Percentiles rank a stretch among this genome's conserved stretches.
Evolutionary conservation across 495 filamentous ascomycete species (phyloP).

Genomic region (Penicillium verhagenii): DNA sequence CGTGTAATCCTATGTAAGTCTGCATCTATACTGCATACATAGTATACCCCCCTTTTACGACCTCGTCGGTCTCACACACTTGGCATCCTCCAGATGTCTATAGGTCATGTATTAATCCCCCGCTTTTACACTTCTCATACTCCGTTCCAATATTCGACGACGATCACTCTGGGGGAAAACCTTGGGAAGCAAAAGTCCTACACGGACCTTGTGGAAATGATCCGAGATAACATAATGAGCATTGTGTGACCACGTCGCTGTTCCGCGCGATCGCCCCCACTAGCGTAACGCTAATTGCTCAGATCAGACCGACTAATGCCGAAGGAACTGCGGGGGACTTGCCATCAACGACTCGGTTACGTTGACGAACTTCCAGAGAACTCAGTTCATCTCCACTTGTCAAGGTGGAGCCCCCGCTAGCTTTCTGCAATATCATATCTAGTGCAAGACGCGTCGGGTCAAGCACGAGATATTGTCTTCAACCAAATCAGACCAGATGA

Average conservation of each 20-base stretch:
- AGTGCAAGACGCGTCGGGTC: background rate
- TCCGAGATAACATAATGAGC: slow-evolving; percentile 2
- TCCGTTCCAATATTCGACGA: slow-evolving; percentile 1
- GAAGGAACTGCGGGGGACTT: slow-evolving; percentile 11
- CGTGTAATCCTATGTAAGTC: background rate
- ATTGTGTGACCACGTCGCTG: slow-evolving; percentile 6
- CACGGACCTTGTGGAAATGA: too few relatives aligned
- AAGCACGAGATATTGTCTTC: background rate
- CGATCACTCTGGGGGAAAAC: slow-evolving; percentile 3
- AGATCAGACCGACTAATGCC: background rate
- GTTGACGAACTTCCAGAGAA: slow-evolving; percentile 12
- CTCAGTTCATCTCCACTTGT: background rate
- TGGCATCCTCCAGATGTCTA: too few relatives aligned
- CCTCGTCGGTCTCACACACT: too few relatives aligned
- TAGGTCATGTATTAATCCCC: too few relatives aligned
- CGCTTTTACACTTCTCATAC: too few relatives aligned
- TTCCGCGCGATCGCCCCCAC: slow-evolving; percentile 1
- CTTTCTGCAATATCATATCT: background rate
- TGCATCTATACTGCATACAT: background rate
- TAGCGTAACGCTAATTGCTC: slow-evolving; percentile 1
- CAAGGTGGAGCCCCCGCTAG: slow-evolving; percentile 1
- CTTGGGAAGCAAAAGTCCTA: too few relatives aligned
- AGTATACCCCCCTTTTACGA: too few relatives aligned
- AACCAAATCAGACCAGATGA: slow-evolving; percentile 5
- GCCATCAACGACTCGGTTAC: slow-evolving; percentile 10